phyloP scores from a whole-genome alignment of 2,329 filamentous ascomycete genomes.

The Ilyonectria robusta region DNA sequence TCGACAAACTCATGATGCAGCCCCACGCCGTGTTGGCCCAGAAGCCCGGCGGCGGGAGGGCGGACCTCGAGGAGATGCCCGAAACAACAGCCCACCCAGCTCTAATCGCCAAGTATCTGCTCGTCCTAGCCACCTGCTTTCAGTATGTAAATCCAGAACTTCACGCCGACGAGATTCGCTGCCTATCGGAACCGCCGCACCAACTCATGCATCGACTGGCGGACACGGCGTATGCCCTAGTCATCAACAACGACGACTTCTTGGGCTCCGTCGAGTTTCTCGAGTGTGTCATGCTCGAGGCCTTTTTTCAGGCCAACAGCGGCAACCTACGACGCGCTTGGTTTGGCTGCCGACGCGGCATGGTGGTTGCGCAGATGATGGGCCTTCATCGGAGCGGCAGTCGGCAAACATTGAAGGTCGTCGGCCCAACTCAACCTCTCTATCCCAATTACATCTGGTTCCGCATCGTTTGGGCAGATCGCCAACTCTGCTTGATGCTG shows the following conservation, averaged over 20 bases:
- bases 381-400: conserved; percentile 33
- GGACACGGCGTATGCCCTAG: conserved; percentile 43
- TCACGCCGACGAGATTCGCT: conserved; percentile 27
- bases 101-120: conserved; percentile 60
- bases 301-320: conserved; percentile 62
- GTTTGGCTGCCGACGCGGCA: conserved; percentile 63
- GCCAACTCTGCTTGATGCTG: conserved; percentile 56
- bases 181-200: conserved; percentile 9
- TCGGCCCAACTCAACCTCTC: not conserved
- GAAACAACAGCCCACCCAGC: conserved; percentile 56
- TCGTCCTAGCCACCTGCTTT: conserved; percentile 59
- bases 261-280: conserved; percentile 64
- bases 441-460: conserved; percentile 53
- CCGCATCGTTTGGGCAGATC: conserved; percentile 55
- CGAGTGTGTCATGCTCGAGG: conserved; percentile 63
- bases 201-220: conserved; percentile 9
- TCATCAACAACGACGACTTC: conserved; percentile 64
- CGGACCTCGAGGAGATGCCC: not conserved
- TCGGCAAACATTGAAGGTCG: conserved; percentile 4
- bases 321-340: conserved; percentile 67
- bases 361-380: conserved; percentile 62
- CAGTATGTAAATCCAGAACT: conserved; percentile 56
- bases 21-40: conserved; percentile 1
- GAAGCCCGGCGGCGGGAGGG: not conserved
- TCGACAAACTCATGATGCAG: conserved; percentile 15